Conservation (phyloP, 129 eudicot species). For the Escallonia rubra region DNA sequence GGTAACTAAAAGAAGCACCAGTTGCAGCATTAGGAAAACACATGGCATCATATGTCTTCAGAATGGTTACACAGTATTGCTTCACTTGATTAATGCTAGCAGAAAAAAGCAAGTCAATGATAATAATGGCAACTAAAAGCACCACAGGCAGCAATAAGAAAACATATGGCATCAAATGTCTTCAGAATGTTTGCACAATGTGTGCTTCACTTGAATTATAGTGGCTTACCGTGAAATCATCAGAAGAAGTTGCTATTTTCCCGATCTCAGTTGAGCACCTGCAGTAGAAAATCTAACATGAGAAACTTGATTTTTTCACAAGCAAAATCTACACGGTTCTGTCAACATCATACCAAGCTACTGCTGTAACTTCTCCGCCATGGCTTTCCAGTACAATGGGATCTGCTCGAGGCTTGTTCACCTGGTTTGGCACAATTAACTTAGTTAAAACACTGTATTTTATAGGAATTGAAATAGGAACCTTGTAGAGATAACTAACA, state of each 20-base stretch:
- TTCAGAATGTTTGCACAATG: background rate
- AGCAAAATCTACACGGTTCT: background rate
- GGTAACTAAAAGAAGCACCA: background rate
- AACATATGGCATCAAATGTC: no score
- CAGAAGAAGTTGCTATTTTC: constrained; percentile 83
- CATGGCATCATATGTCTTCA: no score
- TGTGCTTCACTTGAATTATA: background rate
- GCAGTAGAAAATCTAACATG: constrained; percentile 9
- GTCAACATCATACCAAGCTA: constrained; percentile 63
- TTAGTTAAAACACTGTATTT: background rate
- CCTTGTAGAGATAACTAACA: background rate
- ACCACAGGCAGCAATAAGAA: no score
- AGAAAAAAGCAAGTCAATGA: background rate
- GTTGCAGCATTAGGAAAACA: no score
- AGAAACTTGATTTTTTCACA: background rate
- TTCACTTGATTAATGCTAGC: background rate
- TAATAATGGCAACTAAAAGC: no score
- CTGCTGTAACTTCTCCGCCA: constrained; percentile 83
- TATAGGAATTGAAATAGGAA: background rate
- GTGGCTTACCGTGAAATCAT: constrained; percentile 77
- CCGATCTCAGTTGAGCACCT: constrained; percentile 75
- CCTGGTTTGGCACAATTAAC: constrained; percentile 30
- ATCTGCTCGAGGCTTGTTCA: constrained; percentile 50
- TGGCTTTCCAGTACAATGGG: constrained; percentile 68
- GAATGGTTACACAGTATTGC: background rate